Base-by-base conservation (phyloP, 768 basidiomycete genomes). In the Auricularia sp. region DNA sequence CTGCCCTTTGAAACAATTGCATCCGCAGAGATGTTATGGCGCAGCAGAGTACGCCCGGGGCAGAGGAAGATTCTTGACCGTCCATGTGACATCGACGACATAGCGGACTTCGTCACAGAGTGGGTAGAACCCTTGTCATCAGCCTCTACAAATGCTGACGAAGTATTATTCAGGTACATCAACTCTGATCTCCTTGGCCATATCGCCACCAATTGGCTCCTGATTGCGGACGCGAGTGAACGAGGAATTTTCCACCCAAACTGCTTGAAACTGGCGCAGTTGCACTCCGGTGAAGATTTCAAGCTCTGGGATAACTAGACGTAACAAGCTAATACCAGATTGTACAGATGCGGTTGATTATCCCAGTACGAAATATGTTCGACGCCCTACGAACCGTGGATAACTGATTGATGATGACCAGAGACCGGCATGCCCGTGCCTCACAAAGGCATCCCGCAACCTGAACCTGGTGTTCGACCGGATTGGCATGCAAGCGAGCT, bases 41-140 rank as follows among this genome's bases (percentile, higher is more conserved):
- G 81, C 88, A 2, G 85, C 82, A 1, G 70, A 69, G 16, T 89
- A 89, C 69, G 69, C 73, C 76, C 84, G 2, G 83, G 83, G 0
- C 63, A 66, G 18, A 81, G 73, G 70, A 84, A 81, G 65, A 39
- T 76, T 5, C 69, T 87, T 2, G 70, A 79, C 39, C 75, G 75
- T 1, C 78, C 77, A 2, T 82, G 84, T 69, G 85, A 82, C 1
- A 85, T 87, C 78, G 72, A 72, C 0, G 87, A 89, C 71, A 82
- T 90, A 10, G 85, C 83, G 0, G 82, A 88, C 61, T 90, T 89
- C 69, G 80, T 90, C 1, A 79, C 84, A 63, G 85, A 89, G 64
- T 89, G 84, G 66, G 85, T 89, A 64, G 83, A 67, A 66, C 81
- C 75, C 39, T 36, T 54, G 36, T 3, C 47, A 59, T 33, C 45